Percentiles rank a stretch among this genome's conserved stretches.
phyloP scores from a whole-genome alignment of 768 basidiomycete species.

The Dioszegia hungarica region DNA sequence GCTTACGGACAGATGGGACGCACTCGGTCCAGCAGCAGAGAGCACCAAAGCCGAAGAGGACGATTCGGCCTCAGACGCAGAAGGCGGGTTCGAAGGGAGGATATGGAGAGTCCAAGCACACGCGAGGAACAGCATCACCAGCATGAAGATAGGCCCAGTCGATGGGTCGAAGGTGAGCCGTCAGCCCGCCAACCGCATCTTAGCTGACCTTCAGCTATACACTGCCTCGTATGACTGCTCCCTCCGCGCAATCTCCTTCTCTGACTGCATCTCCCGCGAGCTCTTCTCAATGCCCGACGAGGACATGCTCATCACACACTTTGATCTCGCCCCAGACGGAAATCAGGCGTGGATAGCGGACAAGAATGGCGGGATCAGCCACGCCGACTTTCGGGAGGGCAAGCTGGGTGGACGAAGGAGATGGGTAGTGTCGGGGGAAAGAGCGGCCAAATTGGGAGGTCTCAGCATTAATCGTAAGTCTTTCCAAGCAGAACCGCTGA shows the following conservation, averaged over 20 bases:
- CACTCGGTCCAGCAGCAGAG: slow-evolving; percentile 28
- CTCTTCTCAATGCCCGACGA: slow-evolving; percentile 47
- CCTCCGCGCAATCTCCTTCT: slow-evolving; percentile 48
- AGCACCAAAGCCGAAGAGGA: slow-evolving; percentile 22
- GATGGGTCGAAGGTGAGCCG: slow-evolving; percentile 44
- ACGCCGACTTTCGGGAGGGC: slow-evolving; percentile 42
- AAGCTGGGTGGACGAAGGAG: slow-evolving; percentile 22
- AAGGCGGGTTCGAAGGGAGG: slow-evolving; percentile 33
- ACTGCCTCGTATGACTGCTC: slow-evolving; percentile 52
- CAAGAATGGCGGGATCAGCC: slow-evolving; percentile 46
- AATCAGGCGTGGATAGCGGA: slow-evolving; percentile 47
- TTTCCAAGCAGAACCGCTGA: slow-evolving; percentile 17
- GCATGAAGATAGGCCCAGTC: slow-evolving; percentile 49
- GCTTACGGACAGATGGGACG: slow-evolving; percentile 43
- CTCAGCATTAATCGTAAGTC: slow-evolving; percentile 46
- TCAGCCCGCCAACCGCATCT: not conserved
- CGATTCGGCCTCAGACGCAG: slow-evolving; percentile 21
- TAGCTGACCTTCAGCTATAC: slow-evolving; percentile 38
- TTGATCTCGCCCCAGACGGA: slow-evolving; percentile 48
- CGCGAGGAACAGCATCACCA: slow-evolving; percentile 41
- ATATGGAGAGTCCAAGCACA: slow-evolving; percentile 49
- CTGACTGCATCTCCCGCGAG: slow-evolving; percentile 45
- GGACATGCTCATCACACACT: slow-evolving; percentile 49
- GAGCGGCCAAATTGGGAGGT: slow-evolving; percentile 48
- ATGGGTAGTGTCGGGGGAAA: slow-evolving; percentile 39